These are phyloP conservation scores for Haplosporangium sp. DNA, from an alignment of 371 early-diverging fungal genomes.

Conservation along the genomic window DNA sequence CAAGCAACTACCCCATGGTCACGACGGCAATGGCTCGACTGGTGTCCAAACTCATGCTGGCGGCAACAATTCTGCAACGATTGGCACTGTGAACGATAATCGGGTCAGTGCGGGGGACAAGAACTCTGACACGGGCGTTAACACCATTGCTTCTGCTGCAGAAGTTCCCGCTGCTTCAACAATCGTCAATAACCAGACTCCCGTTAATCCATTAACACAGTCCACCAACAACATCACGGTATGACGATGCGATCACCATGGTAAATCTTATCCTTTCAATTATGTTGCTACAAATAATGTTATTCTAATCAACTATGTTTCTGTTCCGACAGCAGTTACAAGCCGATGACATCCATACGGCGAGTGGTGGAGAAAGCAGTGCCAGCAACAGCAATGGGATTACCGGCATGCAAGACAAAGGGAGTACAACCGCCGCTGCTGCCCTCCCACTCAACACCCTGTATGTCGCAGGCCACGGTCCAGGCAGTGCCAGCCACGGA, in stretches of 20 bases:
- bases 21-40: not conserved
- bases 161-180: not conserved
- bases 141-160: not conserved
- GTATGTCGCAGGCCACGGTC: constrained; percentile 24
- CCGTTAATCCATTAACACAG: not conserved
- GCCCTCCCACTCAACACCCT: constrained; percentile 7
- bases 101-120: not conserved
- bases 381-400: constrained; percentile 1
- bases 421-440: not conserved
- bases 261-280: no score
- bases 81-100: not conserved
- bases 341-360: no score
- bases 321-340: not conserved
- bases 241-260: no score
- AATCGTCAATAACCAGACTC: not conserved
- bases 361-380: not conserved
- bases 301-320: not conserved
- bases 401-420: not conserved
- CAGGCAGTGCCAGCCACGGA: constrained; percentile 12
- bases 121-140: not conserved
- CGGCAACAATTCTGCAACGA: not conserved
- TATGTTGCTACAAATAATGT: not conserved
- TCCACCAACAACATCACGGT: no score
- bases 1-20: not conserved
- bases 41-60: not conserved